A percentile compares a stretch with the other conserved stretches of the same genome.
phyloP scores from a whole-genome alignment of 331 rosid genomes.

The Quercus phellos region DNA sequence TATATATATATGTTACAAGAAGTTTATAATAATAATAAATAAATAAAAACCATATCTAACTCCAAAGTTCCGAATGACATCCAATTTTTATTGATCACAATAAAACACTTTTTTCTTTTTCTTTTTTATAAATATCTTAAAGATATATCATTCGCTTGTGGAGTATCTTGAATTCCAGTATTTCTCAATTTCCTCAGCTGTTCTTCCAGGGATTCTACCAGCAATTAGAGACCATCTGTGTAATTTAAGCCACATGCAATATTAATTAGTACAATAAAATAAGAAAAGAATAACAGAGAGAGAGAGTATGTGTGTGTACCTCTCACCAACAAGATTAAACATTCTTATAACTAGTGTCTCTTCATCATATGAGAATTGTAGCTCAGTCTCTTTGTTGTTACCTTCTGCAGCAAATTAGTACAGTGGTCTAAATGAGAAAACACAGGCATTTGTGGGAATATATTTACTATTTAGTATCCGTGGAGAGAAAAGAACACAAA shows the following conservation, averaged over 20 bases:
- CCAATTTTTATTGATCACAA: neutral
- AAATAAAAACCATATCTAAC: no score
- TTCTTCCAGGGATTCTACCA: constrained; percentile 10
- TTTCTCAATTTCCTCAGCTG: constrained; percentile 9
- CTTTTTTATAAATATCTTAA: neutral
- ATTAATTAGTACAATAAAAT: neutral
- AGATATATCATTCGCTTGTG: neutral
- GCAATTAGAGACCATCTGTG: constrained; percentile 5
- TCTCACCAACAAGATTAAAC: constrained; percentile 8
- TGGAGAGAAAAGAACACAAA: neutral
- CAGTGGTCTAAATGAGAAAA: neutral
- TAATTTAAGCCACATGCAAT: neutral
- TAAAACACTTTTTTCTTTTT: no score
- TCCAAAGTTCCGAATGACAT: neutral
- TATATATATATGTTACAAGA: no score
- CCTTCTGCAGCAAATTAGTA: neutral
- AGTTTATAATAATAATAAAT: no score
- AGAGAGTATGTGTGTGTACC: neutral
- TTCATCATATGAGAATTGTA: neutral
- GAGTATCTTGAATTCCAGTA: constrained; percentile 3
- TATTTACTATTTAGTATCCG: neutral
- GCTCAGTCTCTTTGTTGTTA: neutral
- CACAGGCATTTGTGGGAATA: neutral
- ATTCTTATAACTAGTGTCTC: neutral
- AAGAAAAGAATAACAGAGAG: neutral